Conservation (phyloP, 2,329 filamentous ascomycete species). For the Fusarium pilosicola region DNA sequence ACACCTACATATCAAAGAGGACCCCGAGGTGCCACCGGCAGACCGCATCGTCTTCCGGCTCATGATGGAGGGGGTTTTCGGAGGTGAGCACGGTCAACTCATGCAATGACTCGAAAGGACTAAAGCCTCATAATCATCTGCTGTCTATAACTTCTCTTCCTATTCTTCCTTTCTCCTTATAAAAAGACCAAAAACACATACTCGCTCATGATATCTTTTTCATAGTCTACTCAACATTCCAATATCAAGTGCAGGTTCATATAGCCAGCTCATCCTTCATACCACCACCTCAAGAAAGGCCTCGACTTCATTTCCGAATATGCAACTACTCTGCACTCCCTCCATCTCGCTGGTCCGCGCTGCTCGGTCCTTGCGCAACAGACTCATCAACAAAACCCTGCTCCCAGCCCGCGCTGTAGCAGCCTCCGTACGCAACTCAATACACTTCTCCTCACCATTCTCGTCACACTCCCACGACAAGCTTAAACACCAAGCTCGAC, state of each 20-base stretch:
- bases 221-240: background rate
- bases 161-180: background rate
- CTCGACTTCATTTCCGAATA: slow-evolving; percentile 8
- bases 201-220: background rate
- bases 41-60: slow-evolving; percentile 28
- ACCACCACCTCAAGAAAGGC: background rate
- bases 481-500: slow-evolving; percentile 33
- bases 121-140: background rate
- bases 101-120: background rate
- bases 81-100: background rate
- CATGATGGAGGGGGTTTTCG: background rate
- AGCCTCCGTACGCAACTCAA: slow-evolving; percentile 39
- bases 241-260: background rate
- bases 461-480: slow-evolving; percentile 32
- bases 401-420: slow-evolving; percentile 35
- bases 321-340: slow-evolving; percentile 40
- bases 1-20: slow-evolving; percentile 6
- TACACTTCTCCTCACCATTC: slow-evolving; percentile 34
- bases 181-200: background rate
- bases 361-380: slow-evolving; percentile 37
- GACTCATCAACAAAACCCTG: slow-evolving; percentile 31
- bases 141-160: slow-evolving; percentile 17
- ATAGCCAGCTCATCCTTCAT: background rate
- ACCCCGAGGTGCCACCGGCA: slow-evolving; percentile 20
- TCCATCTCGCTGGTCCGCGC: slow-evolving; percentile 30